phyloP scores from a whole-genome alignment of 305 asterid genomes.

The Solanum aculeatissimum region DNA sequence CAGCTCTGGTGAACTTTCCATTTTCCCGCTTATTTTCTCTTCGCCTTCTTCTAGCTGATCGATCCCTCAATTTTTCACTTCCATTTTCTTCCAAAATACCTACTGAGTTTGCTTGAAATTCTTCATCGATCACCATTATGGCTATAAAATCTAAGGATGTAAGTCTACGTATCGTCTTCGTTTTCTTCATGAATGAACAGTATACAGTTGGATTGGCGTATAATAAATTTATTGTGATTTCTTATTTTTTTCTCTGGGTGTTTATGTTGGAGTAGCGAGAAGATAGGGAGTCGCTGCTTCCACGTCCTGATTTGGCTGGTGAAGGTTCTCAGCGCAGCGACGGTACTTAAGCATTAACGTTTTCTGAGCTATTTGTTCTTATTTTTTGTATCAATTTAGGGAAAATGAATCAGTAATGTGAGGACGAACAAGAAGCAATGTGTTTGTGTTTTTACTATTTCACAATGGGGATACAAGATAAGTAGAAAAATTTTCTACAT shows the following conservation, averaged over 20 bases:
- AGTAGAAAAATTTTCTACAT: too few relatives aligned
- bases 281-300: conserved; percentile 51
- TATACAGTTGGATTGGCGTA: background rate
- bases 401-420: background rate
- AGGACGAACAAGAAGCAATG: background rate
- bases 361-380: background rate
- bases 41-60: background rate
- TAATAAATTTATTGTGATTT: background rate
- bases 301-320: conserved; percentile 23
- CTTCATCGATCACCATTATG: background rate
- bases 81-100: background rate
- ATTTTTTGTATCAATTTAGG: background rate
- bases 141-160: background rate
- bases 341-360: conserved; percentile 10
- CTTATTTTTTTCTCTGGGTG: background rate
- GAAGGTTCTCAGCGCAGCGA: conserved; percentile 41
- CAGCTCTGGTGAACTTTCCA: background rate
- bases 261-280: conserved; percentile 3
- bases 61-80: background rate
- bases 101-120: background rate
- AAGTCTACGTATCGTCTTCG: background rate
- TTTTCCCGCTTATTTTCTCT: background rate
- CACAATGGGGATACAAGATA: too few relatives aligned
- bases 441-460: background rate
- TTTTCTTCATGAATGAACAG: background rate